phyloP scores from a whole-genome alignment of 2,329 filamentous ascomycete genomes.

The Paradendryphiella salina region DNA sequence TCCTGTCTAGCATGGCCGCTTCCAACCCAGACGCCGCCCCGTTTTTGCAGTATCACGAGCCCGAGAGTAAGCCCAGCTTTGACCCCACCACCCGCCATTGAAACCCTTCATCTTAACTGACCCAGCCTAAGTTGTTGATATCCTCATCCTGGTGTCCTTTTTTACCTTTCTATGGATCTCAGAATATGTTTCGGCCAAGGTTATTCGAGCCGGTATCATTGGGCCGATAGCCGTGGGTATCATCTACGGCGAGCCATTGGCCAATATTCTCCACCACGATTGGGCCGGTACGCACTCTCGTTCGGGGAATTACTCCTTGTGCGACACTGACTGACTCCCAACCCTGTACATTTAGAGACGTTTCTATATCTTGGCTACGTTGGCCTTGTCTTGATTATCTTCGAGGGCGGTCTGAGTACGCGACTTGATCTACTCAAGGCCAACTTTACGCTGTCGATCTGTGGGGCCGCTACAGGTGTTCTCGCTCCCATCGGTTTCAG shows the following conservation, averaged over 20 bases:
- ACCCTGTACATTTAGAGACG: conserved; percentile 8
- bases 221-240: conserved; percentile 15
- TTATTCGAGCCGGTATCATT: conserved; percentile 16
- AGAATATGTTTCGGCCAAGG: conserved; percentile 15
- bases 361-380: conserved; percentile 55
- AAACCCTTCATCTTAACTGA: background rate
- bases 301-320: background rate
- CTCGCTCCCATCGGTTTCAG: conserved; percentile 49
- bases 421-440: conserved; percentile 53
- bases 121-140: conserved; percentile 10
- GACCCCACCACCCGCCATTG: background rate
- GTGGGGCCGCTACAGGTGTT: conserved; percentile 52
- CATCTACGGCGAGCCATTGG: conserved; percentile 15
- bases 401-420: conserved; percentile 55
- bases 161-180: conserved; percentile 18
- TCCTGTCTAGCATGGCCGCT: background rate
- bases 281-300: conserved; percentile 4
- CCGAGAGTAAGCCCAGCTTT: conserved; percentile 2
- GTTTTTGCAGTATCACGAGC: conserved; percentile 17
- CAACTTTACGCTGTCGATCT: conserved; percentile 50
- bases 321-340: background rate
- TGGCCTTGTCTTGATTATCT: conserved; percentile 56
- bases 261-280: conserved; percentile 17
- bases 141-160: conserved; percentile 16
- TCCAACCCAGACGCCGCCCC: background rate